Conservation (phyloP, 139 green algal genomes). For the Eudorina sp. region DNA sequence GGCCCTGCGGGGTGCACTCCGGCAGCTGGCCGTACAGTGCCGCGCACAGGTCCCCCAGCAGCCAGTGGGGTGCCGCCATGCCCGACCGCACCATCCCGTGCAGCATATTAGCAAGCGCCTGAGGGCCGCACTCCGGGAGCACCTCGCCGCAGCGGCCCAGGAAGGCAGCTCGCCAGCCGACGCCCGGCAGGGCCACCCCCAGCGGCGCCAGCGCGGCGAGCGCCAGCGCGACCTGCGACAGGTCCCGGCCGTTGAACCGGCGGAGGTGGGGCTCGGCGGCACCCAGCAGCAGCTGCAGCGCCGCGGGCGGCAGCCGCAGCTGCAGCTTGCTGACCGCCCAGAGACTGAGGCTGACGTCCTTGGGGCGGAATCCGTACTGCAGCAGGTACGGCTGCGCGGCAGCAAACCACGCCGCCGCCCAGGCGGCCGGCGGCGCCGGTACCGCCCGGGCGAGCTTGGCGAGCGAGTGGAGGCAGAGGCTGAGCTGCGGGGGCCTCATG, state of each 20-base stretch:
- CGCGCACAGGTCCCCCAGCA: conserved; percentile 22
- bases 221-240: conserved; percentile 24
- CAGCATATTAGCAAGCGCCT: conserved; percentile 35
- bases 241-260: conserved; percentile 41
- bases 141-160: neutral
- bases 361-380: conserved; percentile 5
- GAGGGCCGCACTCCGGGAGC: neutral
- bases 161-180: neutral
- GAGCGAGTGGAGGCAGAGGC: neutral
- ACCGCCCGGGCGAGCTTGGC: conserved; percentile 3
- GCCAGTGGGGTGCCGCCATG: conserved; percentile 1
- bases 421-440: conserved; percentile 16
- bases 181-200: neutral
- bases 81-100: conserved; percentile 5
- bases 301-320: conserved; percentile 23
- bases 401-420: conserved; percentile 11
- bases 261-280: conserved; percentile 26
- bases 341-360: conserved; percentile 19
- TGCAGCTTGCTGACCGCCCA: conserved; percentile 19
- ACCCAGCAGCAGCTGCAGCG: conserved; percentile 41
- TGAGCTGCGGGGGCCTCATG: conserved; percentile 16
- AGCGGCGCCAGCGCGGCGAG: neutral
- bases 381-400: conserved; percentile 32
- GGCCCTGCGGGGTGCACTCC: conserved; percentile 29
- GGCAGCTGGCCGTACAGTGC: conserved; percentile 30